These are phyloP conservation scores for Rubroboletus satanas DNA, from an alignment of 768 basidiomycete genomes.

Conservation along the genomic window DNA sequence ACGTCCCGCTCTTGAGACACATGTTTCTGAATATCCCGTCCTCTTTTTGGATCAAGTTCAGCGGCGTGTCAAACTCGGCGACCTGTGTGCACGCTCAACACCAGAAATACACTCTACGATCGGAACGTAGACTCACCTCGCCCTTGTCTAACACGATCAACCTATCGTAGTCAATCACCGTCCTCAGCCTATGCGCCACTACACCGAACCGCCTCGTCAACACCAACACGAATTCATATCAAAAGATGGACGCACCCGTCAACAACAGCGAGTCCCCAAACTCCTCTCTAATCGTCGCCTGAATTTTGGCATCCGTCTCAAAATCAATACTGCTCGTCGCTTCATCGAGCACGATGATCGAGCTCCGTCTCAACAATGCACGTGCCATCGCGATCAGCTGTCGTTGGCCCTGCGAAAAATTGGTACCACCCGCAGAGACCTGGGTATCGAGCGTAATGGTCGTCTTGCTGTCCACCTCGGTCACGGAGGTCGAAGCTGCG, in stretches of 20 bases:
- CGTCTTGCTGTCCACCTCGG: constrained; percentile 54
- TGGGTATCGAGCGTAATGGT: constrained; percentile 68
- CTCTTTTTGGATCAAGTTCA: constrained; percentile 58
- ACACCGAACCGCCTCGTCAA: constrained; percentile 2
- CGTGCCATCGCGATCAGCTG: constrained; percentile 87
- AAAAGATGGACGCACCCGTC: constrained; percentile 48
- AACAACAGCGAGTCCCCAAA: constrained; percentile 72
- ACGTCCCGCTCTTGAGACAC: constrained; percentile 70
- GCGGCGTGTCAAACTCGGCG: constrained; percentile 69
- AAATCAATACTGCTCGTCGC: constrained; percentile 87
- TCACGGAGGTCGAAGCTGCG: constrained; percentile 38
- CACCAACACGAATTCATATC: too few species aligned
- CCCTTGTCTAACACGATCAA: constrained; percentile 68
- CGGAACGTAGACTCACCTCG: constrained; percentile 17
- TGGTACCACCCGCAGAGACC: constrained; percentile 81
- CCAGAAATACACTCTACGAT: neutral
- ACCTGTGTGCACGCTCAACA: constrained; percentile 28
- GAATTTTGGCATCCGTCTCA: constrained; percentile 87
- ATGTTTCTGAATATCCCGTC: constrained; percentile 64
- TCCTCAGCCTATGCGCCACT: constrained; percentile 70
- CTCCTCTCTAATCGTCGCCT: constrained; percentile 81
- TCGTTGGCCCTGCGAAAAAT: constrained; percentile 91
- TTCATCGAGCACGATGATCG: constrained; percentile 77
- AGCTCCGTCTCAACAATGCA: constrained; percentile 65
- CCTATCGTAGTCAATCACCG: constrained; percentile 78